phyloP scores from a whole-genome alignment of 208 protist genomes.

The Balamuthia mandrillaris region DNA sequence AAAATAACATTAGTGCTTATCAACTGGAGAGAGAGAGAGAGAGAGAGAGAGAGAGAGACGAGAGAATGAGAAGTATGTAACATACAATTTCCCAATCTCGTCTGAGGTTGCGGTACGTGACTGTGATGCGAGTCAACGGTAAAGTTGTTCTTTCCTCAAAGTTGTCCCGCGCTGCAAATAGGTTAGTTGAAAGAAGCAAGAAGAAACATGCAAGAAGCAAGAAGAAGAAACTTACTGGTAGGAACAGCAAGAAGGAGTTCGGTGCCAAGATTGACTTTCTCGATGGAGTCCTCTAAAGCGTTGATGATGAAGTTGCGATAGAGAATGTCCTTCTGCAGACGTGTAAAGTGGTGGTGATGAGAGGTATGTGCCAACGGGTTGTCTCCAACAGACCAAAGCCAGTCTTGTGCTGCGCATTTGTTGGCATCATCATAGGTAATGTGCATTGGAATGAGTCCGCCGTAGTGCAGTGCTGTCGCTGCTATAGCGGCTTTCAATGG shows the following conservation, averaged over 20 bases:
- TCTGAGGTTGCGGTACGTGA: neutral
- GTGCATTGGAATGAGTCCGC: conserved; percentile 2
- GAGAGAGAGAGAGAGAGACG: no score
- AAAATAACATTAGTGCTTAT: no score
- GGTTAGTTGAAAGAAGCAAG: neutral
- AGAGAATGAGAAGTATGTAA: no score
- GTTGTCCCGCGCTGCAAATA: neutral
- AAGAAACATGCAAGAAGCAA: neutral
- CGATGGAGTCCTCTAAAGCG: neutral
- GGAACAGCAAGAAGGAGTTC: neutral
- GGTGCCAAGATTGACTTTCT: neutral
- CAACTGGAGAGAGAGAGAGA: no score
- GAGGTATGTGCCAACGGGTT: neutral
- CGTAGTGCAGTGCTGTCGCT: conserved; percentile 22
- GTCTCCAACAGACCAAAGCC: conserved; percentile 24
- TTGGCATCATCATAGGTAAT: conserved; percentile 21
- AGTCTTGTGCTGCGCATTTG: conserved; percentile 3
- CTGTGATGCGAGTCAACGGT: neutral
- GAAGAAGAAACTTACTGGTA: neutral
- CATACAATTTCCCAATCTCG: no score
- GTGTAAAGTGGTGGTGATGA: neutral
- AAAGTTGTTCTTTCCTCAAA: neutral
- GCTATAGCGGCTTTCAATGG: neutral
- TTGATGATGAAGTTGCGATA: conserved; percentile 5
- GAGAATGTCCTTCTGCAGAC: neutral